Percentiles rank a stretch among this genome's conserved stretches.
phyloP scores from a whole-genome alignment of 106 monocot genomes.

The Dendrobium huoshanense region DNA sequence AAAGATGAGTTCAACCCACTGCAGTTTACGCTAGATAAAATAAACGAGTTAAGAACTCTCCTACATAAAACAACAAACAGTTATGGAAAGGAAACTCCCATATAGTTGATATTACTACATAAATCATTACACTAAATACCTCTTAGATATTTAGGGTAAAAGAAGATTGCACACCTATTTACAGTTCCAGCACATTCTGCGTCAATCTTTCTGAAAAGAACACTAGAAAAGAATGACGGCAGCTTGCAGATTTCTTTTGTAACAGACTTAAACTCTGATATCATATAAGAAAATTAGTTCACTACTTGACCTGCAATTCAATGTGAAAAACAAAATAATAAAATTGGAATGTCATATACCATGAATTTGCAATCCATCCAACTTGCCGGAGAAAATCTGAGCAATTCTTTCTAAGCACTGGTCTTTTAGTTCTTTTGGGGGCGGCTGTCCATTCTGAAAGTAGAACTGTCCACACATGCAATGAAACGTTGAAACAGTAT shows the following conservation, averaged over 20 bases:
- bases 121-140: neutral
- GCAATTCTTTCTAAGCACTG: constrained; percentile 61
- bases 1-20: no score
- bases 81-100: no score
- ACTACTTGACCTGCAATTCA: neutral
- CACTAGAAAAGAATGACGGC: constrained; percentile 78
- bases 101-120: no score
- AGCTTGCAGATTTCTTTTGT: constrained; percentile 97
- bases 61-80: no score
- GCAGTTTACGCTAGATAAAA: no score
- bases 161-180: constrained; percentile 41
- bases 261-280: constrained; percentile 63
- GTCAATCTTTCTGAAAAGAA: constrained; percentile 85
- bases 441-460: constrained; percentile 81
- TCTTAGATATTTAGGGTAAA: neutral
- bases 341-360: constrained; percentile 20
- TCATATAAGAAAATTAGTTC: neutral
- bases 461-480: constrained; percentile 48
- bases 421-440: constrained; percentile 64
- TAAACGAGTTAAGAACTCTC: no score
- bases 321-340: neutral
- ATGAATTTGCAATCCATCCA: constrained; percentile 71
- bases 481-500: neutral
- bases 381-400: constrained; percentile 54
- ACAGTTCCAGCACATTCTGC: constrained; percentile 41